Conservation (phyloP, 148 eudicot species). For the Gaultheria prostrata region DNA sequence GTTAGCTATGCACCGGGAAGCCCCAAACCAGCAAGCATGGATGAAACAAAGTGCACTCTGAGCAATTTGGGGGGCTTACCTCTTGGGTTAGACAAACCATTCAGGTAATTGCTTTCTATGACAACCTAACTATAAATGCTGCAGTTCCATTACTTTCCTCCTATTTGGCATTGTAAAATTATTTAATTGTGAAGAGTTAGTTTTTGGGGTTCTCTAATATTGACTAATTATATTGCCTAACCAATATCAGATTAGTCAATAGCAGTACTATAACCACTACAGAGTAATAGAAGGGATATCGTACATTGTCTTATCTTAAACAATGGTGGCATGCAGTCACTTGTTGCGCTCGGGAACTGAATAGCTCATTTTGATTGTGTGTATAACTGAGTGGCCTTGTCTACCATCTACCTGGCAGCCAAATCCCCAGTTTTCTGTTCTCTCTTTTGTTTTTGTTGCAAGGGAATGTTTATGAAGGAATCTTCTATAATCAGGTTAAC, state of each 20-base stretch:
- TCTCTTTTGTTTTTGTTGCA: neutral
- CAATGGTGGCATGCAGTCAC: neutral
- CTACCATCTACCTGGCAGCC: neutral
- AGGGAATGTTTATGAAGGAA: neutral
- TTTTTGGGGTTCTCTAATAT: neutral
- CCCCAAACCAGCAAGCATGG: conserved; percentile 14
- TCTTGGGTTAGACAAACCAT: conserved; percentile 14
- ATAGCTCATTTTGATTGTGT: neutral
- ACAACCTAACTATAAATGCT: neutral
- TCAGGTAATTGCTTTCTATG: conserved; percentile 22
- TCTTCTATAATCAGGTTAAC: neutral
- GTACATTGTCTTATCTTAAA: neutral
- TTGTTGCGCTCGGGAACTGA: neutral
- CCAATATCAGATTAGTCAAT: neutral
- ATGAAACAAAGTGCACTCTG: neutral
- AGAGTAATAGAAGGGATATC: neutral
- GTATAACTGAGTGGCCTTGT: neutral
- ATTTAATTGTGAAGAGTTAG: neutral
- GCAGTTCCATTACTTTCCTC: neutral
- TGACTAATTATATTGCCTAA: neutral
- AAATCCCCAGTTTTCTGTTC: neutral
- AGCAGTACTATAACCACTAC: neutral
- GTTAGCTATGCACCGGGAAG: conserved; percentile 6
- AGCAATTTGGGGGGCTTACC: conserved; percentile 16
- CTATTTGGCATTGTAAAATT: too few species aligned